Base-by-base conservation (phyloP, 1,284 basidiomycete species). In the Marasmius fiardii region DNA sequence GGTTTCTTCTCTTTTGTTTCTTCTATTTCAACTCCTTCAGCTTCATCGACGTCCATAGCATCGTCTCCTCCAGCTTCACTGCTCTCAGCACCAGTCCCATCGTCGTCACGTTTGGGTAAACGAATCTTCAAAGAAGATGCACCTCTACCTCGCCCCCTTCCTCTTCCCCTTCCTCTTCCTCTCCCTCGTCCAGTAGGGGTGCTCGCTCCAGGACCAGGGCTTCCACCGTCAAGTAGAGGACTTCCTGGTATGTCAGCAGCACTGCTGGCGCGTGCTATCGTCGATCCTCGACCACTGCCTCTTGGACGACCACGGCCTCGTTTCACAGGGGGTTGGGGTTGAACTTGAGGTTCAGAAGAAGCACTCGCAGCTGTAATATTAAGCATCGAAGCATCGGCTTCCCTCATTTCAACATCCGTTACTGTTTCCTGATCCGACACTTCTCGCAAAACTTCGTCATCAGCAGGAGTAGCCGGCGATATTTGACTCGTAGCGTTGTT, bases 1-100 rank as follows among this genome's bases (percentile, higher is more conserved):
- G 63, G 76, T 56, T 76, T 77, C 26, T 78, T 79, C n/a, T 77
- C 78, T 0, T 76, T 79, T 0, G 73, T 78, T 3, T 76, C 76
- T 1, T 68, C 83, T 0, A 78, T 82, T 1, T 71, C 78, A 58
- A n/a, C 78, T 3, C 76, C 76, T 1, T 68, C 83, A 0, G 78
- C 82, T 1, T 71, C 78, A 58, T 70, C 78, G n/a, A 59, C 72
- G 60, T 72, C 51, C 45, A 48, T 50, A 61, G 66, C 55, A 69
- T 70, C 73, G 54, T 64, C 81, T 33, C 64, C 81, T 54, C 60
- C 74, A 18, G 61, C 76, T 12, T 72, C 72, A 1, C 79, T 80
- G 1, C 65, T 84, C 0, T 68, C 76, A 56, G 68, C 76, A 23
- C 59, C 53, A 67, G 63, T 61, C 57, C 68, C 68, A 52, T 65